Percentiles rank a stretch among this genome's conserved stretches.
Evolutionary conservation across 148 eudicot genomes (phyloP).

Genomic region (Chenopodium formosanum): DNA sequence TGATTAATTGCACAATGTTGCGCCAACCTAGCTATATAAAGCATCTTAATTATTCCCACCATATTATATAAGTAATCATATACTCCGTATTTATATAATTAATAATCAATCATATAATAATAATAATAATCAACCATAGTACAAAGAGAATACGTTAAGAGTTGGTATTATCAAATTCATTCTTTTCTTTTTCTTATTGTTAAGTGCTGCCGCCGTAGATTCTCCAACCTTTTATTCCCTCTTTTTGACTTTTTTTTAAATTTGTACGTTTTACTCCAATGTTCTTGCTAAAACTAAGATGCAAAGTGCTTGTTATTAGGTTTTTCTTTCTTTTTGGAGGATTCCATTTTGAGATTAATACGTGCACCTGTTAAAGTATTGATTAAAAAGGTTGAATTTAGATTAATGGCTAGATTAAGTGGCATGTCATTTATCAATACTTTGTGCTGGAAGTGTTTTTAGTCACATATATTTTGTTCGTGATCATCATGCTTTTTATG

Average conservation of each 20-base stretch:
- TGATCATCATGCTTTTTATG: not conserved
- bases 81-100: too few relatives aligned
- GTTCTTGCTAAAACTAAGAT: not conserved
- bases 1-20: conserved; percentile 4
- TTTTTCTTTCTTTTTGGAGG: not conserved
- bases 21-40: conserved; percentile 1
- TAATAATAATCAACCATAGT: too few relatives aligned
- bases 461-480: not conserved
- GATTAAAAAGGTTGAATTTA: not conserved
- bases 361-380: not conserved
- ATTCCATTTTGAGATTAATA: not conserved
- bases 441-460: not conserved
- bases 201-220: not conserved
- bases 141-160: not conserved
- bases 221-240: not conserved
- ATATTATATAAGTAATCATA: too few relatives aligned
- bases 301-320: not conserved
- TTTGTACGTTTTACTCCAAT: conserved; percentile 10
- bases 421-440: not conserved
- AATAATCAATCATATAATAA: too few relatives aligned
- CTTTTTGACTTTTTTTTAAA: conserved; percentile 2
- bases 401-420: not conserved
- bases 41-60: conserved; percentile 5
- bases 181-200: not conserved
- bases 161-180: conserved; percentile 6